Evolutionary conservation across 306 rosid species (phyloP).

Genomic region (Prunus campanulata): DNA sequence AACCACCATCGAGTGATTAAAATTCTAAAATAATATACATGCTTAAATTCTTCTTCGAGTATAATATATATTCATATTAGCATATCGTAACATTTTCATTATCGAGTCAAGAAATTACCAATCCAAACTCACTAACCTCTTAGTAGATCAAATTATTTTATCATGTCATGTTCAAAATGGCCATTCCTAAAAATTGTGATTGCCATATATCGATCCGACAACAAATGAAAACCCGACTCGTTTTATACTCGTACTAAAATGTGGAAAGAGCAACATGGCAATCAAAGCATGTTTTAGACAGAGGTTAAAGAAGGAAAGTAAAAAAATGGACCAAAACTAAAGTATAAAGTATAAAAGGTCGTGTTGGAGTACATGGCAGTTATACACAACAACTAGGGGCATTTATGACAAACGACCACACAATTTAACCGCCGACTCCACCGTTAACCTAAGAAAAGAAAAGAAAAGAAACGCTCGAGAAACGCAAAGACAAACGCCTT

Average conservation of each 20-base stretch:
- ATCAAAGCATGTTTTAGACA: not conserved
- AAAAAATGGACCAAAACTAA: not conserved
- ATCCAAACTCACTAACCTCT: not conserved
- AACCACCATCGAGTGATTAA: too few species aligned
- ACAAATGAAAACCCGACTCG: not conserved
- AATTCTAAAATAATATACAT: too few species aligned
- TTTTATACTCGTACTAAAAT: not conserved
- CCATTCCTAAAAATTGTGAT: not conserved
- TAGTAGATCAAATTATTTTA: not conserved
- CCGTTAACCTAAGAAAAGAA: not conserved
- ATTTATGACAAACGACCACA: not conserved
- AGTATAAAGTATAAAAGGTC: not conserved
- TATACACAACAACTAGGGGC: slow-evolving; percentile 15
- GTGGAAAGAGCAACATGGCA: not conserved
- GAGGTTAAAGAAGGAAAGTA: not conserved
- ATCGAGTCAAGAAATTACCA: too few species aligned
- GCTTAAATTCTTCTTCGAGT: too few species aligned
- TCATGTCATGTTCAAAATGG: not conserved
- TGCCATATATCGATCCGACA: not conserved
- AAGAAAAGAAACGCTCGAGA: not conserved
- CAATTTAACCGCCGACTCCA: slow-evolving; percentile 21
- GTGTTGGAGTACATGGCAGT: not conserved
- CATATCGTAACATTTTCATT: too few species aligned
- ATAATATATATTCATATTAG: too few species aligned
- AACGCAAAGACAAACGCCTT: not conserved